Base-by-base conservation (phyloP, 1,284 basidiomycete species). In the Microbotryum intermedium region DNA sequence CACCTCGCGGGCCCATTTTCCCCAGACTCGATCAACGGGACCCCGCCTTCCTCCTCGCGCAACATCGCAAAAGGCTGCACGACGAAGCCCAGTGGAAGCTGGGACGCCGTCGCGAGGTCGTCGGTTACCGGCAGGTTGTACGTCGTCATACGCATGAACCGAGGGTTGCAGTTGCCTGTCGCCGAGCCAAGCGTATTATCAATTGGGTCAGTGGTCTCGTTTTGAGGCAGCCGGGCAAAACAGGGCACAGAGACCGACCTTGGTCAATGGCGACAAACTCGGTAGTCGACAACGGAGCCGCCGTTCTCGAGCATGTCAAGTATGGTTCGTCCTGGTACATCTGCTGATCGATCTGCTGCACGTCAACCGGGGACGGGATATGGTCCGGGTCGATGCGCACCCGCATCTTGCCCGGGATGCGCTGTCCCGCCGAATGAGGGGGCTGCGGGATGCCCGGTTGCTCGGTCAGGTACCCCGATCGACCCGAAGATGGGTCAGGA, bases 201-300 rank as follows among this genome's bases (percentile, higher is more conserved):
- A 54, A 49, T 57, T 48, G 21, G 34, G 13, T 39, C 34, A 39
- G 18, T 6, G 34, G 13, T 11, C 34, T 39, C 13, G 34, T 25
- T n/a, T 57, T n/a, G 25, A 25, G 21, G 21, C 46, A 11, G 46
- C 26, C 16, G 21, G 26, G 46, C 13, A 34, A n/a, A 50, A 59
- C 21, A 20, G 25, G 23, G 43, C 26, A 53, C 55, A 1, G 20
- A 48, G 23, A 69, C 79, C 62, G 61, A 87, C 92, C 92, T 81
- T 98, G 92, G 76, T 98, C 95, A 61, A 97, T 81, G 20, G 90
- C 85, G 52, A 86, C 79, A 72, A 84, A 95, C 72, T 95, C 88
- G 1, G 91, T 89, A 9, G 87, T 91, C 23, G 87, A 86, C 20
- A 92, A 79, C 0, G 95, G 95, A 0, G 84, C 83, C 67, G 83